Percentiles rank a stretch among this genome's conserved stretches.
Conservation (phyloP, 2,329 filamentous ascomycete species). For the Ustulina deusta region DNA sequence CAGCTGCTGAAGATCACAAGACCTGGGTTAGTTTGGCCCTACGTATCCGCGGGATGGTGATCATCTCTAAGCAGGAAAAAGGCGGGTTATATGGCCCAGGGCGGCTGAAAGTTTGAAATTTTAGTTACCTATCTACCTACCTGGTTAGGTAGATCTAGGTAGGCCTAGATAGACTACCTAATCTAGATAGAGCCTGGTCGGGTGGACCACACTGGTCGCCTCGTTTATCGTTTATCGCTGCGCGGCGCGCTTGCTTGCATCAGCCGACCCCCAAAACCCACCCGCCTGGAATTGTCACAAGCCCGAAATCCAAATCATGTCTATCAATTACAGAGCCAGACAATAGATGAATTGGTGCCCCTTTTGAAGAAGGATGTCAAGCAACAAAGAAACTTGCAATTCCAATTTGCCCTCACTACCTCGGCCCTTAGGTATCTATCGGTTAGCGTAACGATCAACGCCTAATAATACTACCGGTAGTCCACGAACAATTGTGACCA, state of each 20-base stretch:
- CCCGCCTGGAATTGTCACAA: conserved; percentile 30
- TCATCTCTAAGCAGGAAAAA: conserved; percentile 13
- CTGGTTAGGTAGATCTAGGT: background rate
- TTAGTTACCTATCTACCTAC: conserved; percentile 5
- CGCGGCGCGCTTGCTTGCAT: conserved; percentile 34
- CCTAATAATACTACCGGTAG: no score
- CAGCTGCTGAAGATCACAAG: conserved; percentile 1
- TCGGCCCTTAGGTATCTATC: no score
- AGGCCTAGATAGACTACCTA: background rate
- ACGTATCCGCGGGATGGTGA: conserved; percentile 12
- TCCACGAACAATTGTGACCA: no score
- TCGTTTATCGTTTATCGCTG: conserved; percentile 12
- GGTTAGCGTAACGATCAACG: no score
- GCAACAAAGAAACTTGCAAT: background rate
- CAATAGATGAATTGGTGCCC: background rate
- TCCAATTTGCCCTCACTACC: background rate
- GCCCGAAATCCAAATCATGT: conserved; percentile 29
- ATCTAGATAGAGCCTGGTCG: conserved; percentile 1
- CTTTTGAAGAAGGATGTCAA: background rate
- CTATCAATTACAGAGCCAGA: background rate
- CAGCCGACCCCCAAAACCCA: conserved; percentile 30
- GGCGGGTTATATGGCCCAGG: background rate
- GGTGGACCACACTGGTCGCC: conserved; percentile 13
- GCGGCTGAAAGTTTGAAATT: conserved; percentile 6
- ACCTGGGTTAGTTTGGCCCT: background rate